Conservation (phyloP, 148 eudicot genomes). For the Rhododendron kiyosumense region DNA sequence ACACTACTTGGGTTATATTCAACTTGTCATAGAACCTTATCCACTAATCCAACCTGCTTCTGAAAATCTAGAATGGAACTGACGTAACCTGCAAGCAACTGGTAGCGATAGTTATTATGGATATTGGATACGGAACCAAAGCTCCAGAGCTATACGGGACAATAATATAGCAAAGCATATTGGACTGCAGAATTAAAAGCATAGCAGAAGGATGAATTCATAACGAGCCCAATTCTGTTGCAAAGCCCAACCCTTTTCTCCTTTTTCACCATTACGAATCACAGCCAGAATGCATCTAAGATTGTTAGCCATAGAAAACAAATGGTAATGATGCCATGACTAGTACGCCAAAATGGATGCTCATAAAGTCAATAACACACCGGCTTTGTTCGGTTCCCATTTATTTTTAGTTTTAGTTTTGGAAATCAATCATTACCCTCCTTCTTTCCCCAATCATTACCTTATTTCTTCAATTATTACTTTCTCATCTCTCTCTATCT, state of each 20-base stretch:
- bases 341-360: background rate
- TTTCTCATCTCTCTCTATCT: too few species aligned
- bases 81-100: background rate
- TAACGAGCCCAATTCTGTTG: background rate
- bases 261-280: background rate
- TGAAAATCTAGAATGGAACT: background rate
- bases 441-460: too few species aligned
- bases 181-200: background rate
- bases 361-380: background rate
- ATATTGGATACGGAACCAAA: background rate
- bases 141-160: background rate
- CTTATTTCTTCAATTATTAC: too few species aligned
- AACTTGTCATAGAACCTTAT: background rate
- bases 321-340: background rate
- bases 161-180: background rate
- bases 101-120: background rate
- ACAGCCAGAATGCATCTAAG: background rate
- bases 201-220: background rate
- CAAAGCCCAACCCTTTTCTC: background rate
- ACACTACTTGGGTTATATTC: background rate
- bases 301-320: background rate
- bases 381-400: too few species aligned
- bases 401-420: too few species aligned
- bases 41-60: background rate
- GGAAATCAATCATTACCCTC: too few species aligned